Evolutionary conservation across 352 stramenopile species (phyloP).

Genomic region (Pythium rishiriense): DNA sequence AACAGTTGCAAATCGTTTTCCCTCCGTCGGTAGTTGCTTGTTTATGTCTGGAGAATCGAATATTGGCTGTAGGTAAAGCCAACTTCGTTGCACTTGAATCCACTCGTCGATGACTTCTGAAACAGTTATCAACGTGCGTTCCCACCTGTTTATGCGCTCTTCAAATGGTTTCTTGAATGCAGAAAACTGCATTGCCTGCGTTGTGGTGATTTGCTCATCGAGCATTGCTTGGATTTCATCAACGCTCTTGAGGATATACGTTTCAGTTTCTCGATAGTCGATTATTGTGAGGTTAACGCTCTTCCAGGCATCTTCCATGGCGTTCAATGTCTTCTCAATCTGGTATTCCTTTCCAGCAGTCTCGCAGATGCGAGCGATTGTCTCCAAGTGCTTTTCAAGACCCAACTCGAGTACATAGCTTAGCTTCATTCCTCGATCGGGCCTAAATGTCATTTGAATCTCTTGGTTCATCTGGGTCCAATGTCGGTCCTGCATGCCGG

Average conservation of each 20-base stretch:
- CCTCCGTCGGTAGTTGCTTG: conserved; percentile 94
- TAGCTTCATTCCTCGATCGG: conserved; percentile 82
- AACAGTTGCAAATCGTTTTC: conserved; percentile 93
- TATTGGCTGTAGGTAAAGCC: conserved; percentile 96
- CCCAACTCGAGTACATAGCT: conserved; percentile 85
- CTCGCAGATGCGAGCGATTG: conserved; percentile 91
- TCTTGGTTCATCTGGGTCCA: conserved; percentile 92
- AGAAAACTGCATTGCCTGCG: conserved; percentile 95
- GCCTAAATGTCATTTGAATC: conserved; percentile 81
- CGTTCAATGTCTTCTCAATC: conserved; percentile 92
- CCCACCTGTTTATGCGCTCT: conserved; percentile 92
- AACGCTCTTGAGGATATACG: conserved; percentile 92
- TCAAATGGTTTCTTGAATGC: conserved; percentile 95
- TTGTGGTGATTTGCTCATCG: conserved; percentile 96
- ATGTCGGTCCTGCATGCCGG: conserved; percentile 93
- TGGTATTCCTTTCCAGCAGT: conserved; percentile 94
- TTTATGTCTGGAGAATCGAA: conserved; percentile 96
- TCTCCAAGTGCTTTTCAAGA: conserved; percentile 84
- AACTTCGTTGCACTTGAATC: conserved; percentile 93
- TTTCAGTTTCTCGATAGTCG: conserved; percentile 92
- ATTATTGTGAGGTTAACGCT: conserved; percentile 84
- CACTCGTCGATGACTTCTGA: conserved; percentile 94
- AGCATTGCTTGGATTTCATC: conserved; percentile 93
- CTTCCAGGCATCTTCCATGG: conserved; percentile 92
- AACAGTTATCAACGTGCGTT: conserved; percentile 85